phyloP scores from a whole-genome alignment of 75 land plant species.

The Sequoia sempervirens region DNA sequence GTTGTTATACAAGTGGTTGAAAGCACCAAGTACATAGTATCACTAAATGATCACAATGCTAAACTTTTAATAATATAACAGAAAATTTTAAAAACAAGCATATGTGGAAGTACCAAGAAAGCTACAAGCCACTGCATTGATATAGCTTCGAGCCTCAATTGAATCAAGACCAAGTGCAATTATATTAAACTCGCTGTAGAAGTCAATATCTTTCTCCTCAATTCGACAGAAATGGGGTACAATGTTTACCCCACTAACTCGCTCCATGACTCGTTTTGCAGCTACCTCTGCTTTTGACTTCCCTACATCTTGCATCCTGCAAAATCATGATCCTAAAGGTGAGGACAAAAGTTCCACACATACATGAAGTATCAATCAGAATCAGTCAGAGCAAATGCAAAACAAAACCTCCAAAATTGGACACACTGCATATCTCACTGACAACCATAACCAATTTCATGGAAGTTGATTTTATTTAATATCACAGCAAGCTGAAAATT shows the following conservation, averaged over 20 bases:
- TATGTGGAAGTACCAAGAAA: slow-evolving; percentile 63
- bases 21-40: background rate
- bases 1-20: too few species aligned
- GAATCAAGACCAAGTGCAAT: slow-evolving; percentile 99
- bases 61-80: background rate
- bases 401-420: background rate
- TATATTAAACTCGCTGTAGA: slow-evolving; percentile 77
- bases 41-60: background rate
- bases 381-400: background rate
- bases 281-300: slow-evolving; percentile 98
- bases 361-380: background rate
- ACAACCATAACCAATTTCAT: background rate
- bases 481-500: background rate
- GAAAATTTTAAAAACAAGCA: background rate
- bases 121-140: slow-evolving; percentile 93
- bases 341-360: background rate
- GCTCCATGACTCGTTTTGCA: slow-evolving; percentile 94
- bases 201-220: slow-evolving; percentile 87
- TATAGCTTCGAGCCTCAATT: slow-evolving; percentile 96
- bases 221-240: slow-evolving; percentile 95
- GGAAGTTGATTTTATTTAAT: background rate
- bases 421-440: background rate
- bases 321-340: slow-evolving; percentile 6
- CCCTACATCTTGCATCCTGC: slow-evolving; percentile 95
- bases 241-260: slow-evolving; percentile 91